phyloP scores from a whole-genome alignment of 2,329 filamentous ascomycete genomes.

The Cordyceps fumosorosea region DNA sequence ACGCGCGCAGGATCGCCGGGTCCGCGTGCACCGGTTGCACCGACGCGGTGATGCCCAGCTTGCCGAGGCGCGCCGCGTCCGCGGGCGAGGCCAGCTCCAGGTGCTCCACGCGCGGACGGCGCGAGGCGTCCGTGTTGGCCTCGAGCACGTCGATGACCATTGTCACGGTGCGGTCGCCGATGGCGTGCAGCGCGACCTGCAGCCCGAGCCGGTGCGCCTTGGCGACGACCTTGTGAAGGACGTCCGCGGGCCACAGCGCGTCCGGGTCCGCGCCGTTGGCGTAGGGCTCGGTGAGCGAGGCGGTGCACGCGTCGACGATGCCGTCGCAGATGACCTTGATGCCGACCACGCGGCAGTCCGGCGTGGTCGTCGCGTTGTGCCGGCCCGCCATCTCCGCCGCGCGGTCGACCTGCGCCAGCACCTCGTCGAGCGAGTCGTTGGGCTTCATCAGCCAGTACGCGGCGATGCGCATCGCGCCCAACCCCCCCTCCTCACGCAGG shows the following conservation, averaged over 20 bases:
- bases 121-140: conserved; percentile 33
- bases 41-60: conserved; percentile 50
- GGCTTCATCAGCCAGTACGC: conserved; percentile 54
- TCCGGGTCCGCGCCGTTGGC: conserved; percentile 39
- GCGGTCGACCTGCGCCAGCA: conserved; percentile 41
- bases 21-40: conserved; percentile 51
- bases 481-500: conserved; percentile 31
- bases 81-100: conserved; percentile 50
- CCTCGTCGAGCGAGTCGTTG: conserved; percentile 30
- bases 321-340: conserved; percentile 62
- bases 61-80: conserved; percentile 48
- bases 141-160: conserved; percentile 52
- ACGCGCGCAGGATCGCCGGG: conserved; percentile 50
- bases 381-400: conserved; percentile 37
- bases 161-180: conserved; percentile 53
- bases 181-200: conserved; percentile 59
- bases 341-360: conserved; percentile 45
- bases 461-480: conserved; percentile 37
- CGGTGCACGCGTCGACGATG: conserved; percentile 59
- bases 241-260: conserved; percentile 47
- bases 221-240: conserved; percentile 47
- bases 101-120: conserved; percentile 58
- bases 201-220: conserved; percentile 47
- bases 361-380: conserved; percentile 29
- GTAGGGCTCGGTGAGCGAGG: conserved; percentile 54